Evolutionary conservation across 1,284 basidiomycete genomes (phyloP), one percentile per base, ranked within the genome.

Genomic region (Exobasidium cylindrosporum): DNA sequence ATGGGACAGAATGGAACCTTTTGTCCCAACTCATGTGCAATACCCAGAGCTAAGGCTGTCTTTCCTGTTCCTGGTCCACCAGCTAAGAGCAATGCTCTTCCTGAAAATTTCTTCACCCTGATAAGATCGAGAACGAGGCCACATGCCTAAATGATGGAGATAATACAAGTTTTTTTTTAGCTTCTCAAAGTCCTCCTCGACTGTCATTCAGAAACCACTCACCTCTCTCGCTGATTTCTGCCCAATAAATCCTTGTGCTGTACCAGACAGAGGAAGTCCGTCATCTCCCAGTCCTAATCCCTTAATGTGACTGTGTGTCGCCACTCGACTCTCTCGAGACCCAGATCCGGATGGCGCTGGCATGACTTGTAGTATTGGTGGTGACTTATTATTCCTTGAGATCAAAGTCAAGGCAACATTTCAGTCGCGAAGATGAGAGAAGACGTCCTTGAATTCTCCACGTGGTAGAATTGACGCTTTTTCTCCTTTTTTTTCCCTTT

Each of bases 1-100:
- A 97, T 96, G 0, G 93, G 92, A 79, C 95, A 97, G 81, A 98
- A 98, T 0, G 95, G 95, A 0, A 97, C 94, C 78, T 97, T 96
- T 52, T 86, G 83, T 1, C 95, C 95, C 0, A 98, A 85, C 77
- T 97, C 95, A 69, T 97, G 94, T 4, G 92, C 89, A 32, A 98
- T 86, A 0, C 91, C 95, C 13, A 98, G 82, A 1, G 96, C 94
- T 28, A 98, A 86, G 0, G 95, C 95, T 0, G 96, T 98, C 84
- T 98, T 93, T 17, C 92, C 92, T 2, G 92, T 95, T 11, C 92
- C 91, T 0, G 92, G 92, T 35, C 90, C 90, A 57, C 92, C 92
- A 14, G 90, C 92, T 40, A 95, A 86, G 17, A 95, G 81, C 40
- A 95, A 83, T 0, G 92, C 92, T 54, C 91, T 86, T 40, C 92